phyloP scores from a whole-genome alignment of 1,284 basidiomycete genomes.

The Microbotryum violaceum region DNA sequence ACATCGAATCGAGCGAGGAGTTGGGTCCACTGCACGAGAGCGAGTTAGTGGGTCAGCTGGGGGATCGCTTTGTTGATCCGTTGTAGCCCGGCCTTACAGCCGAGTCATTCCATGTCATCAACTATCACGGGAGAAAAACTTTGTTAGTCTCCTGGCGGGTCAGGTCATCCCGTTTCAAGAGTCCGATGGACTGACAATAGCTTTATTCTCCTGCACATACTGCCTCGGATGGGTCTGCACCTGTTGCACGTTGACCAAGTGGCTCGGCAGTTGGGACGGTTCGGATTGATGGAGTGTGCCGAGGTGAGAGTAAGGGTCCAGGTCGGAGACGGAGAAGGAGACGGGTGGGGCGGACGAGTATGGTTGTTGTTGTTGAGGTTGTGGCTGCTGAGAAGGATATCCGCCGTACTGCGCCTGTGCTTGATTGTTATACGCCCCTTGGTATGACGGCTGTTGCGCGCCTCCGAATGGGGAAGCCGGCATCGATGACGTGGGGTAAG shows the following conservation, averaged over 20 bases:
- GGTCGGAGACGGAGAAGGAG: slow-evolving; percentile 11
- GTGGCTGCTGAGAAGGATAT: not conserved
- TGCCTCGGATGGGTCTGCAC: slow-evolving; percentile 21
- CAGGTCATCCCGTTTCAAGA: no score
- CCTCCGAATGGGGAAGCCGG: not conserved
- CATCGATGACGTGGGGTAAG: not conserved
- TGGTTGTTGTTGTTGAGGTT: not conserved
- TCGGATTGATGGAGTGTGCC: not conserved
- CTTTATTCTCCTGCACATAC: slow-evolving; percentile 19
- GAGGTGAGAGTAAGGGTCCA: slow-evolving; percentile 27
- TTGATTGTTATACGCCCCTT: not conserved
- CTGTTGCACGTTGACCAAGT: slow-evolving; percentile 11
- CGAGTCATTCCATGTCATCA: slow-evolving; percentile 27
- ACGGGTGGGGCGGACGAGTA: not conserved
- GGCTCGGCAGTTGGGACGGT: not conserved
- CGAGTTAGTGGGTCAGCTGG: not conserved
- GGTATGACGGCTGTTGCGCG: not conserved
- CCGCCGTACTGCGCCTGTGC: not conserved
- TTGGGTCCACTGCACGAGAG: slow-evolving; percentile 15
- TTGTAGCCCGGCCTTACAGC: not conserved
- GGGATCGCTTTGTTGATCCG: no score
- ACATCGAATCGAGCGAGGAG: slow-evolving; percentile 22
- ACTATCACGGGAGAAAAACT: no score
- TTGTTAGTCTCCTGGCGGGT: no score
- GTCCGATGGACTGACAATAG: no score